Evolutionary conservation across 495 filamentous ascomycete species (phyloP), one percentile per base, ranked within the genome.

Genomic region (Durotheca rogersii): DNA sequence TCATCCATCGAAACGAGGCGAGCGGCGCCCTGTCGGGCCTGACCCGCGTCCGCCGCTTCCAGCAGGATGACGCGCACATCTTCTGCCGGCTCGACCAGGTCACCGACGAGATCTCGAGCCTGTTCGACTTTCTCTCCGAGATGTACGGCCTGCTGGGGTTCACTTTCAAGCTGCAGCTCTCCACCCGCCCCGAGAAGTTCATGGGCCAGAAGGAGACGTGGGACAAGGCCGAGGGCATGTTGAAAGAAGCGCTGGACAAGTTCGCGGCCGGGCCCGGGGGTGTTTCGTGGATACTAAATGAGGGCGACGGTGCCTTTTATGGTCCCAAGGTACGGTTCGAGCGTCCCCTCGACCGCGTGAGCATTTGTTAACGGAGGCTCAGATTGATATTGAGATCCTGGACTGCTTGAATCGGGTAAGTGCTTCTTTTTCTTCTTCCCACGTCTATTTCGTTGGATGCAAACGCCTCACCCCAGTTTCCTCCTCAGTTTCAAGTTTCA

Each of bases 281-380:
- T 36, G 74, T 84, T 11, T 72, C 85, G 45, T 98, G 93, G 93
- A 83, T 84, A 61, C 76, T 95, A 16, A 93, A 97, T 60, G 82
- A 87, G 40, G 92, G 92, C 37, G 93, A 98, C 58, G 93, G 93
- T 61, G 94, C 93, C 23, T 98, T 97, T 73, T 97, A 97, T 61
- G 94, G 93, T 1, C 93, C 93, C 1, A 82, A 82, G 53, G 47
- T 51, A 41, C 19, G 23, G 21, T 19, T 9, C 14, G 10, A 2
- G 16, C 5, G 4, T 18, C 10, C 10, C 17, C 19, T 19, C 6
- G 16, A 25, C 11, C n/a, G 10, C 21, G 6, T n/a, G 6, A n/a
- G 18, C 7, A 6, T 16, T 46, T 29, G 23, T 39, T 53, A 20
- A 48, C 27, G 15, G 9, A 21, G 4, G 7, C 44, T 23, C 12